These are phyloP conservation scores for Tylopilus plumbeoviolaceoides DNA, from an alignment of 768 basidiomycete genomes.

Conservation along the genomic window DNA sequence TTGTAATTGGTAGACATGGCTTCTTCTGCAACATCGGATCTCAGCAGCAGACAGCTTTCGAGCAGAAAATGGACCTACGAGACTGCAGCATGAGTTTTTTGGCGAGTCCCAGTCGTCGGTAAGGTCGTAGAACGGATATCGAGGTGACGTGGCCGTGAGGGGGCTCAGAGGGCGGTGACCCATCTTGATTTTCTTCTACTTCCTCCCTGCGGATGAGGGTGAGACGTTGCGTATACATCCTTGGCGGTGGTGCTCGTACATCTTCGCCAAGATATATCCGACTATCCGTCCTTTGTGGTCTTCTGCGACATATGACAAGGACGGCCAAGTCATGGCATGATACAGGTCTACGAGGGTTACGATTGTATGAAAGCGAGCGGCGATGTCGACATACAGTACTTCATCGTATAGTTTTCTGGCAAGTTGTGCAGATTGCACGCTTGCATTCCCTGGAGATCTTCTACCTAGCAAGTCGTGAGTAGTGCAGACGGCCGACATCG, in stretches of 20 bases:
- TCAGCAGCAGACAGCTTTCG: neutral
- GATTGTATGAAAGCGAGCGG: neutral
- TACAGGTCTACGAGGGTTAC: conserved; percentile 64
- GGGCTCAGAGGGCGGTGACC: conserved; percentile 45
- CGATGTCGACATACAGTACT: conserved; percentile 53
- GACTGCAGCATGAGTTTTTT: conserved; percentile 93
- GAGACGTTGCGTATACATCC: conserved; percentile 18
- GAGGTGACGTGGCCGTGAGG: conserved; percentile 93
- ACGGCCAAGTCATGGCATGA: conserved; percentile 89
- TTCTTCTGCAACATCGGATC: conserved; percentile 53
- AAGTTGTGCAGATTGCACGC: conserved; percentile 90
- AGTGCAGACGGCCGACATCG: neutral
- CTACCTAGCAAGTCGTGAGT: conserved; percentile 50
- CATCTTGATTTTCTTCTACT: conserved; percentile 38
- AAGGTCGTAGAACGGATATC: conserved; percentile 88
- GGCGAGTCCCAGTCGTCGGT: conserved; percentile 87
- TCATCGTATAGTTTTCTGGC: conserved; percentile 87
- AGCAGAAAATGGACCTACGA: conserved; percentile 51
- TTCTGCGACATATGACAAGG: conserved; percentile 90
- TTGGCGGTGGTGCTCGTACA: conserved; percentile 47
- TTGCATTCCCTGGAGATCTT: conserved; percentile 90
- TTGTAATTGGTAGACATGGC: conserved; percentile 89
- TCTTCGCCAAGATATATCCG: conserved; percentile 94
- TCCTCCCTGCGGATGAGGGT: conserved; percentile 51
- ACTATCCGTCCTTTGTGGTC: conserved; percentile 86